Conservation (phyloP, 495 filamentous ascomycete species). For the Hypoxylon cercidicola region DNA sequence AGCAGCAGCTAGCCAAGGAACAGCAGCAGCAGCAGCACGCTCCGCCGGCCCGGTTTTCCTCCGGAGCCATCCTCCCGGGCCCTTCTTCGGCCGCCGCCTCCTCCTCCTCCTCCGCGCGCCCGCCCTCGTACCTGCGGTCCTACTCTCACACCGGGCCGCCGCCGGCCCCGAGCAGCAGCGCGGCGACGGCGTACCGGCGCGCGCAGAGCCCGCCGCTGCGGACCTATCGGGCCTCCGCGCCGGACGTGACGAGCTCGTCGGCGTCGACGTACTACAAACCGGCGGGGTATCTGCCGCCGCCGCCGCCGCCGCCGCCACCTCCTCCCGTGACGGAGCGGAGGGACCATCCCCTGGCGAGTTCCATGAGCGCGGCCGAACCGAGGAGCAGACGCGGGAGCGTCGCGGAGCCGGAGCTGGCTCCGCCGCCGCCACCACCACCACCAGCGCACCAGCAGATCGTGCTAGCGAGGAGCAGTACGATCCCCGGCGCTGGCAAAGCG, state of each 20-base stretch:
- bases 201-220: constrained; percentile 17
- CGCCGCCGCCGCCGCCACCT: too few relatives aligned
- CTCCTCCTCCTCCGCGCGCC: too few relatives aligned
- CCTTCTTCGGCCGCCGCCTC: background rate
- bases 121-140: background rate
- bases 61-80: constrained; percentile 2
- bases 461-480: background rate
- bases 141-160: background rate
- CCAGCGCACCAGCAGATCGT: too few relatives aligned
- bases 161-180: constrained; percentile 1
- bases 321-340: background rate
- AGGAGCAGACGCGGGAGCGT: background rate
- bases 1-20: background rate
- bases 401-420: background rate
- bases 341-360: background rate
- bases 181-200: constrained; percentile 8
- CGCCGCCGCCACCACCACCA: too few relatives aligned
- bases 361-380: background rate
- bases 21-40: background rate
- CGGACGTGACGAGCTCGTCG: constrained; percentile 8
- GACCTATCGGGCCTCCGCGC: constrained; percentile 23
- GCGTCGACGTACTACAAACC: background rate
- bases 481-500: background rate
- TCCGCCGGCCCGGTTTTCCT: background rate
- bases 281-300: constrained; percentile 2